phyloP scores from a whole-genome alignment of 306 rosid genomes.

The Heteromeles arbutifolia region DNA sequence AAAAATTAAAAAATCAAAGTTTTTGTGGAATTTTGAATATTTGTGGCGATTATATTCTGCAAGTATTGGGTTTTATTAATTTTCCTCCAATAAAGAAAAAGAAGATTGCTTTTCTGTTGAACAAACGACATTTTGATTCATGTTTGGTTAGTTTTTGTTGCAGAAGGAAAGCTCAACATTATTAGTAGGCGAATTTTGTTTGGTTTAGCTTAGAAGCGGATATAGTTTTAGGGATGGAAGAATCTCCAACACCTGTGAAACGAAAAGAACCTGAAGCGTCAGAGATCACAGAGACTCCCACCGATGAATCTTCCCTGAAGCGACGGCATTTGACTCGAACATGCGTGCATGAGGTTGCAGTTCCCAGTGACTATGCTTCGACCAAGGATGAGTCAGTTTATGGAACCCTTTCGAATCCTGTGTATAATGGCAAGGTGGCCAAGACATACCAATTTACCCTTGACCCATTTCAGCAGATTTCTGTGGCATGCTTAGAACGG shows the following conservation, averaged over 20 bases:
- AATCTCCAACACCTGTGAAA: constrained; percentile 40
- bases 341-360: constrained; percentile 93
- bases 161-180: not conserved
- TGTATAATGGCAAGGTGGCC: constrained; percentile 51
- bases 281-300: not conserved
- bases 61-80: not conserved
- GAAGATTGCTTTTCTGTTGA: not conserved
- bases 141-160: not conserved
- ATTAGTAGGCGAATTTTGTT: not conserved
- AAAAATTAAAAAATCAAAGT: not conserved
- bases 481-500: constrained; percentile 79
- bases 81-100: not conserved
- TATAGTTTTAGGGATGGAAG: constrained; percentile 35
- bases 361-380: constrained; percentile 54
- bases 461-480: constrained; percentile 86
- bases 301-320: constrained; percentile 15
- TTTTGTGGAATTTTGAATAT: not conserved
- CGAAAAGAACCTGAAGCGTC: constrained; percentile 37
- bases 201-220: not conserved
- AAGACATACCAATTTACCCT: constrained; percentile 64
- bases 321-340: constrained; percentile 45
- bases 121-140: not conserved
- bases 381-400: constrained; percentile 49
- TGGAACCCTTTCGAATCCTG: constrained; percentile 76
- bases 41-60: not conserved